Evolutionary conservation across 2,329 filamentous ascomycete species (phyloP).

Genomic region (Whalleya microplaca): DNA sequence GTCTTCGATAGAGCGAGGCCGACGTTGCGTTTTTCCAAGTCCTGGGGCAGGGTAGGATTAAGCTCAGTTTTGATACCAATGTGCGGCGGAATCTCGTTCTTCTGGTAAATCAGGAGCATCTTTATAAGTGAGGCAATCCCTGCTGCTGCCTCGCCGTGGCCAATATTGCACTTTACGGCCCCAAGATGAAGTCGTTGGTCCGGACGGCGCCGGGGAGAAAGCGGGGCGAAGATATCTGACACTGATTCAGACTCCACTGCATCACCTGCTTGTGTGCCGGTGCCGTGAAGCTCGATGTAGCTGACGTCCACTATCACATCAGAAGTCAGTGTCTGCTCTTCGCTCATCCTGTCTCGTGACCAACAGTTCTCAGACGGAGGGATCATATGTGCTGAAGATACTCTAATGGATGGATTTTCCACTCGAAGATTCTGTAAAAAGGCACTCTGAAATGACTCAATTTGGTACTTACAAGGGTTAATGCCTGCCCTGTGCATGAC

Average conservation of each 20-base stretch:
- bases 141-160: conserved; percentile 48
- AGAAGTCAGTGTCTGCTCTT: no score
- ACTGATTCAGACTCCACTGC: conserved; percentile 67
- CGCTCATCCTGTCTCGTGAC: no score
- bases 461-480: conserved; percentile 39
- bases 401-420: no score
- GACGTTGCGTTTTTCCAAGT: conserved; percentile 46
- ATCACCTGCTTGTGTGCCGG: conserved; percentile 73
- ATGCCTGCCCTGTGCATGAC: conserved; percentile 62
- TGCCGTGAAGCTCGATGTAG: conserved; percentile 72
- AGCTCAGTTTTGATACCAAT: conserved; percentile 51
- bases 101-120: conserved; percentile 28
- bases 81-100: conserved; percentile 48
- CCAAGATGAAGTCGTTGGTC: conserved; percentile 50
- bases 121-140: conserved; percentile 32
- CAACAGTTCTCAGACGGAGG: no score
- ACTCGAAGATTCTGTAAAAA: no score
- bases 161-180: conserved; percentile 52
- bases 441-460: no score
- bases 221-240: conserved; percentile 60
- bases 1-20: conserved; percentile 42
- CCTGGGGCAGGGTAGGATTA: conserved; percentile 47
- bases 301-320: conserved; percentile 47
- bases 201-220: conserved; percentile 44
- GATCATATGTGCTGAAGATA: no score